These are phyloP conservation scores for Fragosphaeria purpurea DNA, from an alignment of 2,329 filamentous ascomycete genomes.

Conservation along the genomic window DNA sequence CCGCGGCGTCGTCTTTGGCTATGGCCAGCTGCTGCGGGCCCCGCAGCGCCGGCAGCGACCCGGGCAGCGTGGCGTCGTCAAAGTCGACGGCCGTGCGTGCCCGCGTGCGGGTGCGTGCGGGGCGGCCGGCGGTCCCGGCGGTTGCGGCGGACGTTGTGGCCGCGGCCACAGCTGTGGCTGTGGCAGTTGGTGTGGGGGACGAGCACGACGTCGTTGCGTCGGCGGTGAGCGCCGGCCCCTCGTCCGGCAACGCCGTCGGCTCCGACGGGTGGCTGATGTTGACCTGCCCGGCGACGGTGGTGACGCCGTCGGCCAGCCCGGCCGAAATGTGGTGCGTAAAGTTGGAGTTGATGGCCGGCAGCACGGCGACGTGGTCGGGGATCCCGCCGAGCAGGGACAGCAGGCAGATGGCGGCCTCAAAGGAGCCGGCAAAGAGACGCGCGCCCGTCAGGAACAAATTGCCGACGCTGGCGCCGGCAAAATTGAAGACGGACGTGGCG, in stretches of 20 bases:
- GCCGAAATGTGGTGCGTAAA: constrained; percentile 93
- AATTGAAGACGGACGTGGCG: constrained; percentile 60
- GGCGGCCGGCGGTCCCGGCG: constrained; percentile 20
- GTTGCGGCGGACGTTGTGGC: background rate
- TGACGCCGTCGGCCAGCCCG: constrained; percentile 58
- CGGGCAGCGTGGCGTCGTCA: constrained; percentile 73
- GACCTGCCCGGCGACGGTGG: constrained; percentile 80
- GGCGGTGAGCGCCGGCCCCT: constrained; percentile 9
- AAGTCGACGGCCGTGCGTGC: constrained; percentile 51
- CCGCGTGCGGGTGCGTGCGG: constrained; percentile 14
- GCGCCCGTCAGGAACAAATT: constrained; percentile 78
- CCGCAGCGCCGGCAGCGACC: constrained; percentile 69
- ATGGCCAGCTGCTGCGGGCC: constrained; percentile 78
- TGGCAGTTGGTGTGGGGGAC: background rate
- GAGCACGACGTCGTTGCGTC: background rate
- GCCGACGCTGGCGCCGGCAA: constrained; percentile 64
- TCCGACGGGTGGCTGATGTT: constrained; percentile 77
- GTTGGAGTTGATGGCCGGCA: constrained; percentile 89
- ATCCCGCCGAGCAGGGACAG: constrained; percentile 81
- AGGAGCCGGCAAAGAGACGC: constrained; percentile 80
- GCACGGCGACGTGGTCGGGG: constrained; percentile 62
- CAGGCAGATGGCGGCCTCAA: constrained; percentile 87
- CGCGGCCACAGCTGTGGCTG: background rate
- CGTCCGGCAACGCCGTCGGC: constrained; percentile 42
- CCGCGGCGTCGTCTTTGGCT: constrained; percentile 66